Percentiles rank a stretch among this genome's conserved stretches.
Evolutionary conservation across 2,329 filamentous ascomycete genomes (phyloP).

Genomic region (Truncatella angustata): DNA sequence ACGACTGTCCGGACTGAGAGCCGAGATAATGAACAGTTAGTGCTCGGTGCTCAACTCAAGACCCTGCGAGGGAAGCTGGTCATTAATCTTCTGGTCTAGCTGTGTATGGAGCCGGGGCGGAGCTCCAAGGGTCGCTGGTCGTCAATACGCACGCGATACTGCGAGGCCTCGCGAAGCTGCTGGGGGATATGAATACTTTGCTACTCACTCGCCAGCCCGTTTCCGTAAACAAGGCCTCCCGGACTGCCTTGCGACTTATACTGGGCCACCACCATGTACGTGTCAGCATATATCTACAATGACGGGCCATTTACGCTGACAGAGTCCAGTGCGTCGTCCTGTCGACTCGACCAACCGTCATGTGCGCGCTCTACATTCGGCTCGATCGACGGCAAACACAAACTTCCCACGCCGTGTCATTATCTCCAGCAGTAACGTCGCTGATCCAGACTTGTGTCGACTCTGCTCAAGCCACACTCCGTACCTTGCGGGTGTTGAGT

Average conservation of each 20-base stretch:
- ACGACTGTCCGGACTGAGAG: neutral
- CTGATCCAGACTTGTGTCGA: neutral
- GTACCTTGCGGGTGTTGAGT: neutral
- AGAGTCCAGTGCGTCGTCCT: neutral
- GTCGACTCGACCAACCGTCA: neutral
- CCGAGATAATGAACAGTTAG: neutral
- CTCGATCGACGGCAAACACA: neutral
- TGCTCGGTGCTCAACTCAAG: neutral
- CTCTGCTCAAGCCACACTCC: neutral
- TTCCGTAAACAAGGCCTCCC: neutral
- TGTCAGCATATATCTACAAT: neutral
- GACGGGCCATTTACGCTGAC: neutral
- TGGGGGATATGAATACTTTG: neutral
- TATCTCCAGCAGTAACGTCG: neutral
- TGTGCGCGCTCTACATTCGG: neutral
- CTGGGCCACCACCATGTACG: neutral
- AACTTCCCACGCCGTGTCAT: no score
- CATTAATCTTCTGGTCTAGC: neutral
- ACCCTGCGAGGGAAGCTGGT: fast-evolving
- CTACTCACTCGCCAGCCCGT: neutral
- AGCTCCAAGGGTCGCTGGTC: neutral
- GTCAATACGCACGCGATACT: neutral
- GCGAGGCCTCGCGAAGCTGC: neutral
- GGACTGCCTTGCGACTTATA: neutral
- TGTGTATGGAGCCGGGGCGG: neutral